Evolutionary conservation across 305 asterid genomes (phyloP).

Genomic region (Fraxinus angustifolia): DNA sequence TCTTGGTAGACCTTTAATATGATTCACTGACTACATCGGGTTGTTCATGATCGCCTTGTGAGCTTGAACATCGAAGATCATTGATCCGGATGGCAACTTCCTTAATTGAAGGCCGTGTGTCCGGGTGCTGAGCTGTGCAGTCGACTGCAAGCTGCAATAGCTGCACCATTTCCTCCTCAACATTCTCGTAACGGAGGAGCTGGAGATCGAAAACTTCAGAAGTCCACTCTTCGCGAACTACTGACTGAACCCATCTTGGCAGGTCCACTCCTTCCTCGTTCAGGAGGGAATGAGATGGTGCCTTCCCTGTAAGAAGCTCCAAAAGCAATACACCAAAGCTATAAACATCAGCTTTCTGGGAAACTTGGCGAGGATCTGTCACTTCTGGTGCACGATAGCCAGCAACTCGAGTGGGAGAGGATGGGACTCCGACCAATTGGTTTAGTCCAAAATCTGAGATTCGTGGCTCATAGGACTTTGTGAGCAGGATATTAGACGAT

Average conservation of each 20-base stretch:
- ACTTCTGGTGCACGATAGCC: slow-evolving; percentile 68
- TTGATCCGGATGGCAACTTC: slow-evolving; percentile 35
- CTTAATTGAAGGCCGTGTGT: slow-evolving; percentile 44
- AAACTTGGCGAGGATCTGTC: slow-evolving; percentile 41
- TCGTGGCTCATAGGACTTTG: slow-evolving; percentile 32
- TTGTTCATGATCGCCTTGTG: slow-evolving; percentile 23
- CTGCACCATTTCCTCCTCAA: slow-evolving; percentile 58
- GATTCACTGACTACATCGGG: slow-evolving; percentile 39
- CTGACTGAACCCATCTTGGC: slow-evolving; percentile 63
- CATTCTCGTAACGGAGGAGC: slow-evolving; percentile 37
- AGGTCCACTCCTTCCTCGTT: slow-evolving; percentile 65
- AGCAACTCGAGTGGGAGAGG: slow-evolving; percentile 35
- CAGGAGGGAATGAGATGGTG: slow-evolving; percentile 52
- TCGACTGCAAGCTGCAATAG: slow-evolving; percentile 56
- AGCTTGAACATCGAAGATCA: slow-evolving; percentile 32
- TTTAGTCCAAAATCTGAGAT: slow-evolving; percentile 54
- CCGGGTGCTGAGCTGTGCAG: slow-evolving; percentile 60
- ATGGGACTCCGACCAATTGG: slow-evolving; percentile 41
- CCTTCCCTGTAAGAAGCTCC: slow-evolving; percentile 62
- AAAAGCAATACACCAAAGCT: slow-evolving; percentile 52
- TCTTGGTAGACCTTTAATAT: slow-evolving; percentile 16
- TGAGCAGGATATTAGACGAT: slow-evolving; percentile 61
- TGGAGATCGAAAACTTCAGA: slow-evolving; percentile 60
- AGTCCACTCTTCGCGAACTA: slow-evolving; percentile 59
- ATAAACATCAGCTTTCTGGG: slow-evolving; percentile 54